Percentiles rank a stretch among this genome's conserved stretches.
These are phyloP conservation scores for Clonostachys rhizophaga DNA, from an alignment of 2,329 filamentous ascomycete species.

Conservation along the genomic window DNA sequence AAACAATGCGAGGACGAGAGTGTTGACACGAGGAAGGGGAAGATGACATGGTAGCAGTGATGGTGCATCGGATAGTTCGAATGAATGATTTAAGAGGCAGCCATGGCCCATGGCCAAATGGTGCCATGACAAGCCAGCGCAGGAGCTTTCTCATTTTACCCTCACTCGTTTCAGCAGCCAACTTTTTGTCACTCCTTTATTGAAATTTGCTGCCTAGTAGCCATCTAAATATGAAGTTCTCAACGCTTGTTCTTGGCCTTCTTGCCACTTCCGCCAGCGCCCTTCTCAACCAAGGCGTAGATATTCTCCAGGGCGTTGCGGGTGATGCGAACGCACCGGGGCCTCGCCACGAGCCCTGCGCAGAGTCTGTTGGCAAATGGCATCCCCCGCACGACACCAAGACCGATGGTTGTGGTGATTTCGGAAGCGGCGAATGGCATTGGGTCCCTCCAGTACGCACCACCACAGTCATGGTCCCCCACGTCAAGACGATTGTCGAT, in stretches of 20 bases:
- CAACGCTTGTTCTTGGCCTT: constrained; percentile 8
- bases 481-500: constrained; percentile 29
- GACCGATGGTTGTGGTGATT: constrained; percentile 28
- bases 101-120: too few species aligned
- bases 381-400: constrained; percentile 27
- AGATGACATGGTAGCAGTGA: too few species aligned
- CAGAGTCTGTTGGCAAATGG: constrained; percentile 21
- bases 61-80: too few species aligned
- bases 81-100: too few species aligned
- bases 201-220: background rate
- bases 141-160: background rate
- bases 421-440: constrained; percentile 23
- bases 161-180: background rate
- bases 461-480: constrained; percentile 32
- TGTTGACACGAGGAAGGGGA: too few species aligned
- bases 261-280: constrained; percentile 9
- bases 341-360: constrained; percentile 10
- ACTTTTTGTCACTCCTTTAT: constrained; percentile 3
- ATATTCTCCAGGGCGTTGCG: constrained; percentile 6
- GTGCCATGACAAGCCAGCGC: too few species aligned
- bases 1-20: too few species aligned
- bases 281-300: constrained; percentile 4
- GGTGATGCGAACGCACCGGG: constrained; percentile 7
- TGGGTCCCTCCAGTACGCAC: constrained; percentile 32
- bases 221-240: background rate